Base-by-base conservation (phyloP, 225 moss, liverwort and hornwort genomes). In the Physcomitrium patens region DNA sequence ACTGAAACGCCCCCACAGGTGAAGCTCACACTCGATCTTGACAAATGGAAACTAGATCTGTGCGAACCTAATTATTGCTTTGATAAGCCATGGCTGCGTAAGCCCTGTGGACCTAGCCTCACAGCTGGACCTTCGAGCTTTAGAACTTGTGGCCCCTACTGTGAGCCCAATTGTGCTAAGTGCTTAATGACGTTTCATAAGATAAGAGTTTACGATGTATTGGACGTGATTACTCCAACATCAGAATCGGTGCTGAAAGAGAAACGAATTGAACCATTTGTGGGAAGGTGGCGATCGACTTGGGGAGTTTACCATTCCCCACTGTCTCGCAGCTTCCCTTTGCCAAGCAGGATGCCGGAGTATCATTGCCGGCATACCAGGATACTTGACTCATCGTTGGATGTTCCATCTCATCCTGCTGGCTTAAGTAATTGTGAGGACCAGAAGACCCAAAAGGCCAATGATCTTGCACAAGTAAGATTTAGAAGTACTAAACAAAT, bases 271-370 rank as follows among this genome's bases (percentile, higher is more conserved):
- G 57, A 67, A 51, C 50, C 48, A 41, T 57, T 50, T 37, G 8
- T 68, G 10, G 72, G 76, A 64, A 77, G 80, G 65, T 74, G 80
- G 84, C 80, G 62, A 72, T 70, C 70, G 18, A 77, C 74, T 17
- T 80, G 73, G 80, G 70, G 77, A 65, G 42, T 66, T 26, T 27
- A 74, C 10, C 27, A 77, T 20, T 74, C 66, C 26, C 80, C 70
- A 65, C 19, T 84, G 65, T 84, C 80, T 60, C 74, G 70, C 52
- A 84, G 77, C 74, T 84, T 77, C 61, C 84, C 84, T 10, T 77
- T 73, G 26, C 73, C 80, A 44, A 73, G 59, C 59, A 73, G 69
- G 65, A 46, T 80, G 65, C 80, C 66, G 52, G 70, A 84, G 15
- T 74, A 77, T 64, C 65, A 80, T 27, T 80, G 54, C 50, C 60